These are phyloP conservation scores for Botrytis tulipae DNA, from an alignment of 2,329 filamentous ascomycete genomes.

Conservation along the genomic window DNA sequence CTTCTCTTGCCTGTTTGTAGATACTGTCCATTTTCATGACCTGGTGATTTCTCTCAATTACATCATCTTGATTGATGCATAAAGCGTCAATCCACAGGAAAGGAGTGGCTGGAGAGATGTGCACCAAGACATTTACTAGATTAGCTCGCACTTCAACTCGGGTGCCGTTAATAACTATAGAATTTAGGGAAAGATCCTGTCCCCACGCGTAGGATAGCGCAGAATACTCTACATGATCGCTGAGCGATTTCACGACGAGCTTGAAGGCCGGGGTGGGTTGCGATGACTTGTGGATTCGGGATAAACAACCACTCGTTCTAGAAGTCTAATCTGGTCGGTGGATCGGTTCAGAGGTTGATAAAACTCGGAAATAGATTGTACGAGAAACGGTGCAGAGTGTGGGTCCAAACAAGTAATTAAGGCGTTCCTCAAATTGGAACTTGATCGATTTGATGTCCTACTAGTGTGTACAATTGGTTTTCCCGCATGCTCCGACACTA, in stretches of 20 bases:
- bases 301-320: fast-evolving
- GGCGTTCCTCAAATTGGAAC: fast-evolving
- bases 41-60: not conserved
- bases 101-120: not conserved
- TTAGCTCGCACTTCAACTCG: not conserved
- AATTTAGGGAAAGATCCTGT: not conserved
- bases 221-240: not conserved
- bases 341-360: not conserved
- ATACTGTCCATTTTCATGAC: not conserved
- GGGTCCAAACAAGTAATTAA: not conserved
- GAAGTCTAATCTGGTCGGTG: not conserved
- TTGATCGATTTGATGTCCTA: not conserved
- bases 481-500: not conserved
- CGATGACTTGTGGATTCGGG: not conserved
- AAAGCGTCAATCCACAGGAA: not conserved
- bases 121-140: not conserved
- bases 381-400: not conserved
- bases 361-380: not conserved
- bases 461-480: not conserved
- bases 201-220: not conserved
- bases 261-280: not conserved
- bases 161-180: not conserved
- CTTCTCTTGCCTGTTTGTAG: not conserved
- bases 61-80: not conserved
- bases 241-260: not conserved